Evolutionary conservation across 257 asterid genomes (phyloP), one percentile per base, ranked within the genome.

Genomic region (Ajuga chamaepitys): DNA sequence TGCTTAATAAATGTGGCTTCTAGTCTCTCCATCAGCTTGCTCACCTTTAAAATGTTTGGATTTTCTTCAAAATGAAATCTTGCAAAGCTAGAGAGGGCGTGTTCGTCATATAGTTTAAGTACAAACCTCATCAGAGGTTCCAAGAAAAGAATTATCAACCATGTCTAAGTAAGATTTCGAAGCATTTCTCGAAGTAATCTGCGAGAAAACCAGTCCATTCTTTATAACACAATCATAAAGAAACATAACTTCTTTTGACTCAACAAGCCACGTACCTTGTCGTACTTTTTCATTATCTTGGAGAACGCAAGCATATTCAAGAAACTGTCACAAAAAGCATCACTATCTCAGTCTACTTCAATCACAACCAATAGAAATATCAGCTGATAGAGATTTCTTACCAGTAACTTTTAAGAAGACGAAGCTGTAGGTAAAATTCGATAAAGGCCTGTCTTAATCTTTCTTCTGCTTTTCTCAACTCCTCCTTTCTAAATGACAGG

Each of bases 271-370:
- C 28, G 24, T 74, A 89, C 95, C 96, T 91, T 91, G 66, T 91
- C 94, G 62, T 88, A 88, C 83, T 91, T 91, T 91, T 88, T 88
- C 95, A 88, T 65, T 69, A 88, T 91, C 87, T 88, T 91, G 40
- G 95, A 86, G 74, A 84, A 81, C 40, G 97, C 96, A 78, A 88
- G 84, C 71, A 54, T 71, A 71, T 91, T 91, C 87, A 91, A 72
- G 82, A 88, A 91, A 75, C 97, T 88, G 81, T 26, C 58, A 75
- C 9, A 61, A 41, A 35, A 67, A 30, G 17, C 57, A 57, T 13
- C 8, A 17, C 14, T n/a, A 54, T 58, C 38, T 73, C 69, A 80
- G 57, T 18, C 37, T 32, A 55, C 21, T 60, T 7, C 1, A 14
- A 13, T 3, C 9, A 26, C 1, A n/a, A n/a, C n/a, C n/a, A n/a